Evolutionary conservation across 2,329 filamentous ascomycete genomes (phyloP), one percentile per base, ranked within the genome.

Genomic region (Pestalotiopsis sp.): DNA sequence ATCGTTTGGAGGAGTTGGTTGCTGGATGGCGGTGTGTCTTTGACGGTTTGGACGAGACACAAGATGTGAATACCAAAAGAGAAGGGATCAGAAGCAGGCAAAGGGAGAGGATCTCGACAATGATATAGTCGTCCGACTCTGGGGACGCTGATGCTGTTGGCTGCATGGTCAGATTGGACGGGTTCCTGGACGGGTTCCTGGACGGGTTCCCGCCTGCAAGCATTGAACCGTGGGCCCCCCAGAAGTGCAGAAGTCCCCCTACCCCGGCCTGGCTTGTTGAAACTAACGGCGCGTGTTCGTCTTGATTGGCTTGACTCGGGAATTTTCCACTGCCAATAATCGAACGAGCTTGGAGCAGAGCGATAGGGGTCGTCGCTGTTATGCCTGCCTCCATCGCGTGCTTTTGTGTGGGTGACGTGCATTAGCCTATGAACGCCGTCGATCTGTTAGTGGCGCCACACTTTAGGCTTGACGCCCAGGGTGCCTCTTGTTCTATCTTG

Each of bases 361-460:
- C 31, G n/a, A 52, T 52, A 52, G 45, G 45, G 45, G 45, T 52
- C 45, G 45, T 52, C 45, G 17, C 20, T n/a, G 41, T 17, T 31
- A 31, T 31, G 27, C 27, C 27, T 31, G 31, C 31, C 31, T 36
- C 45, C 45, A 52, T 52, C 45, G 45, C 45, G 45, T 52, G 45
- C 45, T 52, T 52, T 52, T 52, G 45, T 52, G 45, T 52, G 23
- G 57, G 41, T 67, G 52, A 49, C 38, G 38, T 61, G 65, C 65
- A 67, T 39, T 67, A 67, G 65, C 36, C 52, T 60, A 56, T 39
- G 31, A 20, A 52, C 13, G 64, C 65, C 65, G 65, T 49, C 57
- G 65, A 49, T 59, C 36, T 20, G 17, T 52, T 67, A 67, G 57
- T 45, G 57, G 65, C 56, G 65, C 65, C 65, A 61, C 65, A 67